Evolutionary conservation across 495 filamentous ascomycete species (phyloP), one percentile per base, ranked within the genome.

Genomic region (Neurospora sp.): DNA sequence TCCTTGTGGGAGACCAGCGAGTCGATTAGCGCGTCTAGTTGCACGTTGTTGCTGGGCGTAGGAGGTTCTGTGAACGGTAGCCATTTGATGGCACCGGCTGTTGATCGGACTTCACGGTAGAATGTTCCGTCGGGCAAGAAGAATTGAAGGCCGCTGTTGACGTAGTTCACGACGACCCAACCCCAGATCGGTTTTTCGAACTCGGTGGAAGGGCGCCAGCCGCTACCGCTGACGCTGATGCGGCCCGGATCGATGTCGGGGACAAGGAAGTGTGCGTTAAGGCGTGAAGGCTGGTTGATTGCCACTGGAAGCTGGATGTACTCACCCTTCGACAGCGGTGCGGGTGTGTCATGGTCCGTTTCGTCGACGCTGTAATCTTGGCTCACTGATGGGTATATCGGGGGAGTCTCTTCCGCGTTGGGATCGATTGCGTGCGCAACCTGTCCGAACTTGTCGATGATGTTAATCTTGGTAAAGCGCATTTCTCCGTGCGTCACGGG

Each of bases 91-190:
- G 4, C 73, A 71, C 0, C 81, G 82, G 14, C 79, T 81, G 59
- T 84, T 3, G 16, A 44, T 8, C 82, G 81, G 1, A 87, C 75
- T 73, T 87, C 88, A 27, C 81, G 76, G 76, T 86, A 87, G 77
- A 89, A 89, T 0, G 75, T 82, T 3, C 87, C 87, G 59, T 87
- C 84, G 0, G 72, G 42, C 0, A 79, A 48, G 74, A 89, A 89
- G 16, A 89, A 39, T 74, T 88, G 86, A 7, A 89, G 69, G 1
- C 82, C 83, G 35, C 74, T 69, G 73, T 89, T 80, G 68, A 74
- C 79, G 73, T 83, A 88, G 79, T 89, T 89, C 72, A 83, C 72
- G 0, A 89, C 76, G 0, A 88, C 41, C 87, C 87, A 89, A 1
- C 87, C 87, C 82, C 82, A 88, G 71, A 88, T 79, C 22, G 86